A percentile compares a stretch with the other conserved stretches of the same genome.
These are phyloP conservation scores for Ambispora gerdemannii DNA, from an alignment of 192 early-diverging fungal species.

Conservation along the genomic window DNA sequence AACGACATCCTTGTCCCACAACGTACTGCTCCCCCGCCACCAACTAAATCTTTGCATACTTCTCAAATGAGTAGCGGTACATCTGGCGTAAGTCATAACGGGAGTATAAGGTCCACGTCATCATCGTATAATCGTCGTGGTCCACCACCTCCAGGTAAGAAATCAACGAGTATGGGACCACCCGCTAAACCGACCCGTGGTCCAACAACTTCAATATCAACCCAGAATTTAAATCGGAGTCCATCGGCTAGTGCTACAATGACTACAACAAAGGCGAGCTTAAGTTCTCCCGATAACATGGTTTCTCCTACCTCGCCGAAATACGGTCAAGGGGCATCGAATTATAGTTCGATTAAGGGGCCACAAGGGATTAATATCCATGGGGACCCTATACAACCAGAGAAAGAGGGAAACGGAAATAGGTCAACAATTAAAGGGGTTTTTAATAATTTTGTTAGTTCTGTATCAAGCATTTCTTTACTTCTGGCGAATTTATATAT, in stretches of 20 bases:
- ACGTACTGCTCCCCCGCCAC: neutral
- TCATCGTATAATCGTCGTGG: neutral
- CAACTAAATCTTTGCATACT: constrained; percentile 4
- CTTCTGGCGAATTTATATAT: neutral
- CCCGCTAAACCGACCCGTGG: constrained; percentile 14
- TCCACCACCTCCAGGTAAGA: neutral
- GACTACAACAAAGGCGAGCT: constrained; percentile 35
- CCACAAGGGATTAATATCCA: constrained; percentile 34
- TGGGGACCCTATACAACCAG: constrained; percentile 33
- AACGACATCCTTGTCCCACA: neutral
- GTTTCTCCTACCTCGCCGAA: constrained; percentile 30
- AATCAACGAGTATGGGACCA: constrained; percentile 13
- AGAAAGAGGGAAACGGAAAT: constrained; percentile 30
- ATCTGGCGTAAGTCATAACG: neutral
- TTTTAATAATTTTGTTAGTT: constrained; percentile 52
- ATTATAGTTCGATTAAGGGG: constrained; percentile 34
- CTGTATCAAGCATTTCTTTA: constrained; percentile 41
- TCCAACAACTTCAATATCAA: neutral
- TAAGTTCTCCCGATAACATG: constrained; percentile 32
- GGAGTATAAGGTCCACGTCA: neutral
- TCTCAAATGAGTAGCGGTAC: constrained; percentile 18
- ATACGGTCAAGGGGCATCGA: constrained; percentile 25
- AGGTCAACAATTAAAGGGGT: constrained; percentile 56
- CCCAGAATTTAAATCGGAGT: constrained; percentile 1
- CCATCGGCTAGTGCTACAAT: constrained; percentile 26